phyloP scores from a whole-genome alignment of 768 basidiomycete genomes.

The Suillus subluteus region DNA sequence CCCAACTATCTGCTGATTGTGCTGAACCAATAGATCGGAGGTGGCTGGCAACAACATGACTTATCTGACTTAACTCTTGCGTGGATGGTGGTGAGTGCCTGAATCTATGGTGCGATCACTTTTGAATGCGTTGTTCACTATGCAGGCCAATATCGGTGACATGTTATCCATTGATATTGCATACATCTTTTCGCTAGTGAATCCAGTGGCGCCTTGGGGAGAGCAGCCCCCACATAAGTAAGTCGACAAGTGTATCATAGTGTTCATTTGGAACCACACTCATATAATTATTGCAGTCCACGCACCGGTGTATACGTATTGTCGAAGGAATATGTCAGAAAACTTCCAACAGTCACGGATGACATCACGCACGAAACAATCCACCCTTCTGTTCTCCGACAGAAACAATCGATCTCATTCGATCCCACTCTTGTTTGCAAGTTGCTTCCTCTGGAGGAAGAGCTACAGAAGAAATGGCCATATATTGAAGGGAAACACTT shows the following conservation, averaged over 20 bases:
- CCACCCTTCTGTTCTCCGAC: slow-evolving; percentile 57
- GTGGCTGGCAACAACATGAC: slow-evolving; percentile 71
- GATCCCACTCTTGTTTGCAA: slow-evolving; percentile 47
- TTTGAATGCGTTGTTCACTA: not conserved
- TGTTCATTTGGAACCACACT: slow-evolving; percentile 6
- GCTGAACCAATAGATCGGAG: slow-evolving; percentile 55
- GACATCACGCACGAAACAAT: slow-evolving; percentile 60
- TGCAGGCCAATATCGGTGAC: slow-evolving; percentile 57
- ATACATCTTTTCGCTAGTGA: slow-evolving; percentile 53
- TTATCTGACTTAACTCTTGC: slow-evolving; percentile 63
- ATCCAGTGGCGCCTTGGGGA: slow-evolving; percentile 64
- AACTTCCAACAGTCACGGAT: slow-evolving; percentile 48
- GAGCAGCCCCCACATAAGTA: slow-evolving; percentile 65
- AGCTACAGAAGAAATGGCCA: slow-evolving; percentile 52
- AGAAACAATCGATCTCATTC: slow-evolving; percentile 41
- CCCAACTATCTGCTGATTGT: not conserved
- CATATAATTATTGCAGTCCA: slow-evolving; percentile 40
- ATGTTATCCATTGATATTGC: slow-evolving; percentile 58
- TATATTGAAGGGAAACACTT: slow-evolving; percentile 33
- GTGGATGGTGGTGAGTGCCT: slow-evolving; percentile 64
- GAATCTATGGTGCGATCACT: not conserved
- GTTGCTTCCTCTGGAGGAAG: slow-evolving; percentile 56
- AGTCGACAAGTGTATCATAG: slow-evolving; percentile 23
- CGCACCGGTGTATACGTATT: slow-evolving; percentile 57
- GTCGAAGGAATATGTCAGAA: slow-evolving; percentile 47